Base-by-base conservation (phyloP, 192 early-diverging fungal species). In the Cetraspora pellucida region DNA sequence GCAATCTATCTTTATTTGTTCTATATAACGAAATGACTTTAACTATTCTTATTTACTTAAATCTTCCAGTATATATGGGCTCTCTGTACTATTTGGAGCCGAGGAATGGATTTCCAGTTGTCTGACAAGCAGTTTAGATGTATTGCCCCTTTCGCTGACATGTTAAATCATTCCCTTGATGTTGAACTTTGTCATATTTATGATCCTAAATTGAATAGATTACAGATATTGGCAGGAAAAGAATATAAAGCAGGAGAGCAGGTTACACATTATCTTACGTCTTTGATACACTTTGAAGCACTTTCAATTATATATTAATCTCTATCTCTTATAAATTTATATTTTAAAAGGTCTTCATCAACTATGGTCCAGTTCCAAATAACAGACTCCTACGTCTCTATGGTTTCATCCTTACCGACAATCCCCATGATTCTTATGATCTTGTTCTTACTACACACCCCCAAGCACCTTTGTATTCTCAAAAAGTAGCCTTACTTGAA, bases 91-190 rank as follows among this genome's bases (percentile, higher is more conserved):
- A 57, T 83, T 57, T 83, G 82, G 82, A 65, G 57, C 21, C 78
- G 82, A 17, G 76, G 55, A 23, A 81, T 83, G 79, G 82, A 83
- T 59, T 83, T 83, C 55, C 43, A 49, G 11, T 2, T 81, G 54
- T 60, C 80, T 8, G 72, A 25, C 30, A 49, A 30, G 10, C 58
- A 61, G 13, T 31, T 84, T 30, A 63, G 82, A 30, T 81, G 80
- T 11, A 78, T 84, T 58, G 82, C 80, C 3, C 82, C 82, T 43
- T 79, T 84, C 28, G 75, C 82, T 25, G 82, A 84, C 67, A 77
- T 84, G 75, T 55, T 84, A 31, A 84, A 84, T 75, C 79, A 75
- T 25, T 75, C 82, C 9, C 57, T 78, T 54, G 46, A 30, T 10
- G 81, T 82, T 30, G 17, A 70, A 37, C 50, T 73, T 30, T 82